Conservation (phyloP, 2,329 filamentous ascomycete genomes). For the Colletotrichum aenigma region DNA sequence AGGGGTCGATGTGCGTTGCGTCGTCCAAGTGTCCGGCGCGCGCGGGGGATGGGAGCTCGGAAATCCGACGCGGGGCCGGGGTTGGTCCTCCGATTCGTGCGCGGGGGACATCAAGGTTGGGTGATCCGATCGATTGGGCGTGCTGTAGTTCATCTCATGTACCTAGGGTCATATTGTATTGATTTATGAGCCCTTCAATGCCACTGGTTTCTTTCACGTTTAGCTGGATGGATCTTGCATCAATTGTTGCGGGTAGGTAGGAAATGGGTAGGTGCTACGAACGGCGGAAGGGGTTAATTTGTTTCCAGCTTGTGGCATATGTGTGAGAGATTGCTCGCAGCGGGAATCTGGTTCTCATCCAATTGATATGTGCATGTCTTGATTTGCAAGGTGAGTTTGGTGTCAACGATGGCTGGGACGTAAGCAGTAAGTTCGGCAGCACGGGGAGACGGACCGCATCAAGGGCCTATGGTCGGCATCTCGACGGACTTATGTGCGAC, state of each 20-base stretch:
- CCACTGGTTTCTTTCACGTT: neutral
- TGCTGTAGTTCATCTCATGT: neutral
- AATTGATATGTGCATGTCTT: no score
- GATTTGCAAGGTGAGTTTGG: no score
- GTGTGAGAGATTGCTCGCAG: no score
- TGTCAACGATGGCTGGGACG: no score
- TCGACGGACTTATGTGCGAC: no score
- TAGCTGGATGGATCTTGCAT: accelerated
- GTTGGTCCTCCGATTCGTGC: neutral
- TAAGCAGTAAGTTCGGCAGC: no score
- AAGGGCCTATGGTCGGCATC: no score
- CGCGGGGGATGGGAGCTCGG: neutral
- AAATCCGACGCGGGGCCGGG: neutral
- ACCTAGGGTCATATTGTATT: neutral
- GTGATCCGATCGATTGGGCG: neutral
- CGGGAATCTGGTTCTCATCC: no score
- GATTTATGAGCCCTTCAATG: neutral
- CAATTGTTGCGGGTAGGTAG: neutral
- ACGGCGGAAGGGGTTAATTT: no score
- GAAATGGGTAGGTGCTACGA: no score
- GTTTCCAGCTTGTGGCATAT: no score
- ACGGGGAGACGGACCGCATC: no score
- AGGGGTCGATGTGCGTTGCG: neutral
- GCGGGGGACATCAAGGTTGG: neutral
- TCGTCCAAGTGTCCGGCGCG: neutral